phyloP scores from a whole-genome alignment of 345 rosid species.

The Ceriops tagal region DNA sequence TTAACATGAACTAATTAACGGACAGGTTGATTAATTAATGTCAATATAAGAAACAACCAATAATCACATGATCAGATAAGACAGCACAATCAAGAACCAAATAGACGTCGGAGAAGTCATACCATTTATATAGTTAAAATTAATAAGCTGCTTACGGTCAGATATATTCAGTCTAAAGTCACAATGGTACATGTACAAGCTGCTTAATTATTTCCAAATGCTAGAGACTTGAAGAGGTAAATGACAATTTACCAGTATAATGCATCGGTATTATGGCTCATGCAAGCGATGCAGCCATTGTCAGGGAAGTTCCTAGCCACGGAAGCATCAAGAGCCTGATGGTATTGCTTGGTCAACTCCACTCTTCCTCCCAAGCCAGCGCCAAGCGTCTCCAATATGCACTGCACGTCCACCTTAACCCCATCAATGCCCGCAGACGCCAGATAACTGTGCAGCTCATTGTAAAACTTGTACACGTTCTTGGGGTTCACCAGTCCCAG shows the following conservation, averaged over 20 bases:
- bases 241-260: slow-evolving; percentile 61
- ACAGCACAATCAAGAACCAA: no score
- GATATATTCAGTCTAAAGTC: no score
- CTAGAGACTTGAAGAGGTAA: not conserved
- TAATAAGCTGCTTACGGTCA: no score
- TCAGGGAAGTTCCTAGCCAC: slow-evolving; percentile 73
- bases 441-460: slow-evolving; percentile 75
- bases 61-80: no score
- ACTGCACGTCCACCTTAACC: slow-evolving; percentile 88
- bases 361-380: slow-evolving; percentile 82
- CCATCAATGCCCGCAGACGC: slow-evolving; percentile 85
- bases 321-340: slow-evolving; percentile 87
- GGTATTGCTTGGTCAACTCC: slow-evolving; percentile 75
- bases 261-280: slow-evolving; percentile 95
- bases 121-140: no score
- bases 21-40: no score
- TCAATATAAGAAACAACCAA: no score
- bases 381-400: slow-evolving; percentile 85
- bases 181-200: no score
- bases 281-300: slow-evolving; percentile 91
- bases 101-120: no score
- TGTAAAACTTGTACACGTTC: slow-evolving; percentile 63
- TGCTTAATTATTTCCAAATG: no score
- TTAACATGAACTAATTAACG: no score
- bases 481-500: slow-evolving; percentile 78